Base-by-base conservation (phyloP, 805 yeast species). In the Debaryomyces tyrocola region DNA sequence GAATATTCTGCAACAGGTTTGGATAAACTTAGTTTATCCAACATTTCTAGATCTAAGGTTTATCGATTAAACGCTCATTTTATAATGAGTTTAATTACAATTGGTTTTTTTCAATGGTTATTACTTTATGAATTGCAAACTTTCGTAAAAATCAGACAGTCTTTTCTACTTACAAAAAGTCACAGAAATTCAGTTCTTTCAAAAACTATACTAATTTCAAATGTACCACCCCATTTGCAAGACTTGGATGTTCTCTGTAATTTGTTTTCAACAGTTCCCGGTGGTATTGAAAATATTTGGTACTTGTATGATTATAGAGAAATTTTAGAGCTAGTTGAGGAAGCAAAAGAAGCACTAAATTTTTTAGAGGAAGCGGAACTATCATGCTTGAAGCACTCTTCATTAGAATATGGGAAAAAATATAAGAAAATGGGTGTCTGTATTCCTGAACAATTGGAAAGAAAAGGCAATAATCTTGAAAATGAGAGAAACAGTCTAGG, bases 21-120 rank as follows among this genome's bases (percentile, higher is more conserved):
- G 40, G 96, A 90, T 55, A 70, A 66, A 41, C 69, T 88, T 6
- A 86, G 95, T 15, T 78, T 87, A 61, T 81, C 94, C 3, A 85
- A 87, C 56, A 75, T 89, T 3, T 77, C 89, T 0, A 70, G 76
- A 4, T 54, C 71, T 2, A 78, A 79, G 38, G 75, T 82, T 0
- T 57, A 63, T 4, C 62, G 79, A 18, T 71, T 85, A 48, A 70
- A 82, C 48, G 79, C 82, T 18, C 96, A 90, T 63, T 77, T 90
- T 43, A 59, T 81, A 0, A 67, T 85, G 64, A 74, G 87, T 2
- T 45, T 84, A 0, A 53, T 81, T 2, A 78, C 83, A 0, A 73
- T 88, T 2, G 54, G 70, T 0, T 70, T 79, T 65, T 80, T 86
- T 48, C 87, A 87, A 53, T 63, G 70, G 44, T 55, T 85, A 20